Evolutionary conservation across 2,329 filamentous ascomycete genomes (phyloP).

Genomic region (Ceratocystis eucalypticola): DNA sequence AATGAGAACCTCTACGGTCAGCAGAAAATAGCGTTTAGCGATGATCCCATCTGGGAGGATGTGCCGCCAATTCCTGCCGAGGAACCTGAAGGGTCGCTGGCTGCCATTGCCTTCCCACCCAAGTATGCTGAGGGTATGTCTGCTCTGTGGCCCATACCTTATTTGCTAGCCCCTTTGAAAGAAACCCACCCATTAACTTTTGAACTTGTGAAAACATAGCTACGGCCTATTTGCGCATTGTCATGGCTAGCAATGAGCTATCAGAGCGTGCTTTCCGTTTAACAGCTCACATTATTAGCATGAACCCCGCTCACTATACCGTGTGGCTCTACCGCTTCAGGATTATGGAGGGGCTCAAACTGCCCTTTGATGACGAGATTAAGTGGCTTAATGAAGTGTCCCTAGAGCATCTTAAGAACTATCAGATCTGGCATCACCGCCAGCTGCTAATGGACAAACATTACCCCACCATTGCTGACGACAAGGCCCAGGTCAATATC

Average conservation of each 20-base stretch:
- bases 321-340: constrained; percentile 93
- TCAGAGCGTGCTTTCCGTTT: constrained; percentile 64
- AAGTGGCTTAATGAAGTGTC: constrained; percentile 77
- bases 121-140: constrained; percentile 66
- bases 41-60: constrained; percentile 65
- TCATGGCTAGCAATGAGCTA: constrained; percentile 81
- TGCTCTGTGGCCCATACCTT: constrained; percentile 10
- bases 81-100: constrained; percentile 72
- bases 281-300: constrained; percentile 75
- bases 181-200: neutral
- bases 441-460: constrained; percentile 50
- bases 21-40: constrained; percentile 38
- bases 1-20: constrained; percentile 41
- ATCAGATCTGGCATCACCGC: constrained; percentile 86
- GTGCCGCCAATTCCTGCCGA: constrained; percentile 69
- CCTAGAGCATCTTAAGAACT: constrained; percentile 82
- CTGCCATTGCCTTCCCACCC: constrained; percentile 81
- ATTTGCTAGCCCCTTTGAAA: neutral
- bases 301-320: constrained; percentile 97
- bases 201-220: constrained; percentile 33
- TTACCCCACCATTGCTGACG: constrained; percentile 46
- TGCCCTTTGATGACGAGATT: constrained; percentile 58
- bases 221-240: constrained; percentile 81
- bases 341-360: constrained; percentile 53
- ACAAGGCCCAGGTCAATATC: constrained; percentile 39